These are phyloP conservation scores for Acrasis kona DNA, from an alignment of 78 protist species.

Conservation along the genomic window DNA sequence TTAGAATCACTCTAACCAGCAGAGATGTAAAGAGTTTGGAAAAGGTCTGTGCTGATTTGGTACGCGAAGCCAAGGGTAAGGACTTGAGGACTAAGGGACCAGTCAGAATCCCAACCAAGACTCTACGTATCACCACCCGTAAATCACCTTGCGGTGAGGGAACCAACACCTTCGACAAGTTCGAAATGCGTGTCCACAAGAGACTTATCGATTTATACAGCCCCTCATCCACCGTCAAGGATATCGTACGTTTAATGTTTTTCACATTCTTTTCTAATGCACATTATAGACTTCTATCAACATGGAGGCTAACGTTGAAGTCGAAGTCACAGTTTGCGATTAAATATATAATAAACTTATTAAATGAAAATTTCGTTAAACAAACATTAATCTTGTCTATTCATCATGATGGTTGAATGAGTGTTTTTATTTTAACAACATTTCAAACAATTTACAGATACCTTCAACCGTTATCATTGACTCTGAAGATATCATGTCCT, in stretches of 20 bases:
- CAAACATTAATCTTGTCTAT: no score
- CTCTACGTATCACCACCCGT: constrained; percentile 92
- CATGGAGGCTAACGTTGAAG: constrained; percentile 91
- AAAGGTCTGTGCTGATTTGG: constrained; percentile 84
- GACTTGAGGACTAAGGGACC: constrained; percentile 91
- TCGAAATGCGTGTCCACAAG: constrained; percentile 99
- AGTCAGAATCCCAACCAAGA: constrained; percentile 97
- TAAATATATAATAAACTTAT: no score
- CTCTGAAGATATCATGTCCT: no score
- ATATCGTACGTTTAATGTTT: constrained; percentile 56
- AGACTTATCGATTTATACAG: constrained; percentile 94
- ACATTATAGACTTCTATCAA: constrained; percentile 45
- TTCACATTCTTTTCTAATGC: not conserved
- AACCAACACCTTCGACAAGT: constrained; percentile 99
- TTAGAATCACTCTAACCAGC: constrained; percentile 93
- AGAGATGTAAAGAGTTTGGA: constrained; percentile 89
- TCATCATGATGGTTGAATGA: no score
- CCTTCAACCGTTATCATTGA: no score
- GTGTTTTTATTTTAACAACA: no score
- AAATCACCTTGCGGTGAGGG: constrained; percentile 99
- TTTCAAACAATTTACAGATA: no score
- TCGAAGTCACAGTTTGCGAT: constrained; percentile 82
- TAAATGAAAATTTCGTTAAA: no score
- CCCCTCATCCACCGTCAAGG: constrained; percentile 81
- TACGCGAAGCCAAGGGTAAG: constrained; percentile 80